These are phyloP conservation scores for Diplocarpon mali DNA, from an alignment of 2,329 filamentous ascomycete genomes.

Conservation along the genomic window DNA sequence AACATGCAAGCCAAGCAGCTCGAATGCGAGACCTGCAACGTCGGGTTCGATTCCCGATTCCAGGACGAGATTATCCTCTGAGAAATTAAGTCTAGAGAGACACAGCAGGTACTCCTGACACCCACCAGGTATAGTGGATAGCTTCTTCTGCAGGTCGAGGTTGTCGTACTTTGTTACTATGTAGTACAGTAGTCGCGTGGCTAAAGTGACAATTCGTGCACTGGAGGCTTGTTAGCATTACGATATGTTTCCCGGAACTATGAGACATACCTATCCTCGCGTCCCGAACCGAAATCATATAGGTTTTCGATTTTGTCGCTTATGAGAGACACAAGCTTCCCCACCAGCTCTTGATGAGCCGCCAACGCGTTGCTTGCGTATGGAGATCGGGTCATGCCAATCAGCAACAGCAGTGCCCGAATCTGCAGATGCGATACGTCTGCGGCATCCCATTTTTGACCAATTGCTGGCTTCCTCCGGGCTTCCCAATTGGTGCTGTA, in stretches of 20 bases:
- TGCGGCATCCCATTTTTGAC: constrained; percentile 18
- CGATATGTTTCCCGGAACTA: not conserved
- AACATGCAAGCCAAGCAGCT: constrained; percentile 68
- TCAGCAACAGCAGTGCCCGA: constrained; percentile 39
- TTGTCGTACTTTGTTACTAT: constrained; percentile 49
- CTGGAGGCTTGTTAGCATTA: constrained; percentile 18
- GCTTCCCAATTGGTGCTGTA: constrained; percentile 20
- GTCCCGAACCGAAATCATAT: constrained; percentile 35
- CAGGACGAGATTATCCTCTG: constrained; percentile 63
- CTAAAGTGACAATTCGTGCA: constrained; percentile 42
- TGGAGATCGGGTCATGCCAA: constrained; percentile 49
- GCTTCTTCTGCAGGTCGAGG: constrained; percentile 58
- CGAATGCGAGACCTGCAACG: constrained; percentile 70
- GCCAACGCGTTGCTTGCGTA: constrained; percentile 58
- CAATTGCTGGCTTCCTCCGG: constrained; percentile 26
- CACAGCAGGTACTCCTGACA: constrained; percentile 74
- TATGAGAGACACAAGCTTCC: constrained; percentile 62
- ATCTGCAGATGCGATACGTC: constrained; percentile 22
- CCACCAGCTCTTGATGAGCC: constrained; percentile 56
- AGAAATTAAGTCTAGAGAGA: constrained; percentile 76
- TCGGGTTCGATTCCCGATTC: constrained; percentile 68
- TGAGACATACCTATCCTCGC: constrained; percentile 32
- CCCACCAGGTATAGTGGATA: constrained; percentile 58
- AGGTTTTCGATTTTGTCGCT: constrained; percentile 58
- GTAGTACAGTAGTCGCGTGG: constrained; percentile 49